Evolutionary conservation across 2,329 filamentous ascomycete genomes (phyloP).

Genomic region (Aspergillus ruber): DNA sequence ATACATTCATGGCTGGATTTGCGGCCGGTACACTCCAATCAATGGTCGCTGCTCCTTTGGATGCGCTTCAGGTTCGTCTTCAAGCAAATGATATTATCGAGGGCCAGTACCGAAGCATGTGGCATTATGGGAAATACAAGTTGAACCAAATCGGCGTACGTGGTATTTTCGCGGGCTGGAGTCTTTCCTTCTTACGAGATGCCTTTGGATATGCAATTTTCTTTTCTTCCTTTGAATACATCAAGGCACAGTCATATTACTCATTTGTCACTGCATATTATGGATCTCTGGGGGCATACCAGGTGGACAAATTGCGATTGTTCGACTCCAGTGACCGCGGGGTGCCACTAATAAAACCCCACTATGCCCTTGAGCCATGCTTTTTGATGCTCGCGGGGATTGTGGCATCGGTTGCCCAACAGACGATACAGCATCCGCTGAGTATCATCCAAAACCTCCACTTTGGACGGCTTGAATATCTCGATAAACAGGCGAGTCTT

Average conservation of each 20-base stretch:
- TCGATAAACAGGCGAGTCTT: conserved; percentile 48
- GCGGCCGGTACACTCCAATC: conserved; percentile 55
- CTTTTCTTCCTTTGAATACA: conserved; percentile 57
- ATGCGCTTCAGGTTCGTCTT: conserved; percentile 58
- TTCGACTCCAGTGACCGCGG: conserved; percentile 24
- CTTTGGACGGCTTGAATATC: conserved; percentile 52
- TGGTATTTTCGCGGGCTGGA: conserved; percentile 59
- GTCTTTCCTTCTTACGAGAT: conserved; percentile 54
- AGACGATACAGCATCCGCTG: conserved; percentile 54
- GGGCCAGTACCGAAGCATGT: conserved; percentile 56
- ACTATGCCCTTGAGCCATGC: conserved; percentile 57
- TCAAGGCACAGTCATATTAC: conserved; percentile 59
- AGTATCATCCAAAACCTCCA: conserved; percentile 55
- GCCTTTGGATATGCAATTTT: conserved; percentile 56
- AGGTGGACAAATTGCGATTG: conserved; percentile 22
- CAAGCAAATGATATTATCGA: conserved; percentile 54
- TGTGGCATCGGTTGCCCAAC: conserved; percentile 52
- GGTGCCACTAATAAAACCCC: conserved; percentile 49
- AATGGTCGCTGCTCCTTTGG: conserved; percentile 56
- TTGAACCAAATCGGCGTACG: conserved; percentile 53
- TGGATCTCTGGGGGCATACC: conserved; percentile 31
- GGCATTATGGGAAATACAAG: conserved; percentile 56
- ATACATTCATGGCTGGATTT: conserved; percentile 55
- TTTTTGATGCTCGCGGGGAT: conserved; percentile 57
- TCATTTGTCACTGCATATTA: conserved; percentile 56